Conservation (phyloP, 257 asterid species). For the Prunella vulgaris region DNA sequence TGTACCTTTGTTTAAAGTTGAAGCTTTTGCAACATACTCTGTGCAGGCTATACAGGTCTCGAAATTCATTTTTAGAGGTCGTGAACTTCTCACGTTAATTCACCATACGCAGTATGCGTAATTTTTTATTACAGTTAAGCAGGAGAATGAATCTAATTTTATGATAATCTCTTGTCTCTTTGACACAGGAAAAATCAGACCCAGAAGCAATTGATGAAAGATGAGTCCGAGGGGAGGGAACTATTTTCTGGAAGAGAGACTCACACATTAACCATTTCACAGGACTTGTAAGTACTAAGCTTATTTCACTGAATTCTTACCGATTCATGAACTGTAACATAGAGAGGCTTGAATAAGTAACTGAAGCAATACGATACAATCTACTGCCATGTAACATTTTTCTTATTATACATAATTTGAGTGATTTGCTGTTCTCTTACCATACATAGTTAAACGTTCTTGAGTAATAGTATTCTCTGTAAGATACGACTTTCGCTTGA, state of each 20-base stretch:
- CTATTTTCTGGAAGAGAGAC: neutral
- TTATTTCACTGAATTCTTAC: neutral
- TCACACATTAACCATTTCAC: neutral
- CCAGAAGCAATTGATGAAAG: neutral
- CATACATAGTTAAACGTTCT: neutral
- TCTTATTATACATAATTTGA: neutral
- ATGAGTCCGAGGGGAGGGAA: neutral
- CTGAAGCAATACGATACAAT: neutral
- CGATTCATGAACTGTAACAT: neutral
- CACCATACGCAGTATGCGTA: too few relatives aligned
- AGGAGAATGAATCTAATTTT: neutral
- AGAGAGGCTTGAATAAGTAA: neutral
- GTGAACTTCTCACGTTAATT: too few relatives aligned
- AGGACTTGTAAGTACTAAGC: neutral
- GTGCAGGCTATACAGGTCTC: neutral
- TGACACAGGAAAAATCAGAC: neutral
- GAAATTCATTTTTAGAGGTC: neutral
- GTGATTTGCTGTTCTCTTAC: neutral
- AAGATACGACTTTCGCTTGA: neutral
- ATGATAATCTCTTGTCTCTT: neutral
- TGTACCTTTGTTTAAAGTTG: neutral
- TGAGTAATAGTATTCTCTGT: neutral
- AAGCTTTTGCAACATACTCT: neutral
- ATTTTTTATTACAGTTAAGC: neutral
- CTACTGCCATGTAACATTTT: neutral